A percentile compares a stretch with the other conserved stretches of the same genome.
Evolutionary conservation across 2,329 filamentous ascomycete genomes (phyloP).

Genomic region (Ascochyta koolunga): DNA sequence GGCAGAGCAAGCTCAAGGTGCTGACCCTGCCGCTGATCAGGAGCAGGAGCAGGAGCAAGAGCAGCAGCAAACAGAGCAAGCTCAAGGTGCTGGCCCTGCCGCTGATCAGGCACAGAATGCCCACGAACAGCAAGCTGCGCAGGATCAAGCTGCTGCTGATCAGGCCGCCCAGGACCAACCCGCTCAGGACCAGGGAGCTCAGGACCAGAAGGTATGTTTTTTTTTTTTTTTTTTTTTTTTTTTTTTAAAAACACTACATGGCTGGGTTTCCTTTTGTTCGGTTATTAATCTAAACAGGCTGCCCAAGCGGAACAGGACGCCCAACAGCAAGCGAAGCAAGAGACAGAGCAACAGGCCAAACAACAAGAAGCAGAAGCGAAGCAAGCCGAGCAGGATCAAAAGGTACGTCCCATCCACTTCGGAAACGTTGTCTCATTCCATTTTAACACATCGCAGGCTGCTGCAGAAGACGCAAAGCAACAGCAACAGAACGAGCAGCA

Average conservation of each 20-base stretch:
- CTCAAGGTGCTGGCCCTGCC: too few relatives aligned
- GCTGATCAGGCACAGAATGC: too few relatives aligned
- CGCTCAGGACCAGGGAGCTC: background rate
- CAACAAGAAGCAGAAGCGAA: background rate
- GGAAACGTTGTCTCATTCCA: background rate
- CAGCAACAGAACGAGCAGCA: background rate
- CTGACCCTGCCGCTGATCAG: too few relatives aligned
- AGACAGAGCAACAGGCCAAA: background rate
- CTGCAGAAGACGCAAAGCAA: slow-evolving; percentile 1
- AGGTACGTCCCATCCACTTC: background rate
- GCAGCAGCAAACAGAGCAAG: too few relatives aligned
- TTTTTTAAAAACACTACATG: too few relatives aligned
- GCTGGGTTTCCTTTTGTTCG: background rate
- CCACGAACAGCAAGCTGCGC: too few relatives aligned
- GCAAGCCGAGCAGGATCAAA: background rate
- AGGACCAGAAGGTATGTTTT: background rate
- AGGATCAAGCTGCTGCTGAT: background rate
- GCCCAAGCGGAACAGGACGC: background rate
- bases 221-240: too few relatives aligned
- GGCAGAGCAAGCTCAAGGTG: too few relatives aligned
- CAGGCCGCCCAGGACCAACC: background rate
- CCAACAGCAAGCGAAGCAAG: background rate
- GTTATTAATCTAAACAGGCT: background rate
- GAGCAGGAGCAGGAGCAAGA: too few relatives aligned
- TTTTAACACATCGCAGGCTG: background rate